phyloP scores from a whole-genome alignment of 2,329 filamentous ascomycete species.

The Cladophialophora immunda region DNA sequence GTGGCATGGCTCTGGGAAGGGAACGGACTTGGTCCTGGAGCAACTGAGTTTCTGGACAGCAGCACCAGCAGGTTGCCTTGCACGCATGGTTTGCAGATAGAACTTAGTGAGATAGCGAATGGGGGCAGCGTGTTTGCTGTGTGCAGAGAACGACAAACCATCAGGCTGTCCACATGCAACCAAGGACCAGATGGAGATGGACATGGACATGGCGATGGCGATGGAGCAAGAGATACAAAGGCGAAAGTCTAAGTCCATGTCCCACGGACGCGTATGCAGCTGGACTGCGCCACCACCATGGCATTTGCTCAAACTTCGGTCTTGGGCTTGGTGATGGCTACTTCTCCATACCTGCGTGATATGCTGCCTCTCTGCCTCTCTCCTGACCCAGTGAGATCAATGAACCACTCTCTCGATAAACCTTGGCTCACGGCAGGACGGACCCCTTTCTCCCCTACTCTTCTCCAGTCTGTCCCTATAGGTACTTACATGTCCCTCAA shows the following conservation, averaged over 20 bases:
- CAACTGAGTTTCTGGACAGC: neutral
- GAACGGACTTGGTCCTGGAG: neutral
- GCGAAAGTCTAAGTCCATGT: no score
- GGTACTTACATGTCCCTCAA: neutral
- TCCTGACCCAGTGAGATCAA: neutral
- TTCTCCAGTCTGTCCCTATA: no score
- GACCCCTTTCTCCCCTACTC: no score
- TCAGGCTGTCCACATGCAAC: no score
- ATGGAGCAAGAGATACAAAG: neutral
- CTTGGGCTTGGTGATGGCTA: no score
- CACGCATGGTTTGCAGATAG: neutral
- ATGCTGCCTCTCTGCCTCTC: neutral
- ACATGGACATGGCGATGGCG: no score
- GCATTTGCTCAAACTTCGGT: neutral
- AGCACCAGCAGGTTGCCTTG: neutral
- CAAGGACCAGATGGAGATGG: no score
- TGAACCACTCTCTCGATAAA: neutral
- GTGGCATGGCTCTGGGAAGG: neutral
- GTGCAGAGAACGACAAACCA: no score
- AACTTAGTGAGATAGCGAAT: no score
- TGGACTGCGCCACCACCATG: neutral
- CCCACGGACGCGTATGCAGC: neutral
- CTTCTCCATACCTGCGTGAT: no score
- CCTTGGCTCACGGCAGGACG: no score
- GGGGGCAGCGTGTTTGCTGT: no score